A percentile compares a stretch with the other conserved stretches of the same genome.
Evolutionary conservation across 225 moss, liverwort and hornwort genomes (phyloP).

Genomic region (Neckera pumila): DNA sequence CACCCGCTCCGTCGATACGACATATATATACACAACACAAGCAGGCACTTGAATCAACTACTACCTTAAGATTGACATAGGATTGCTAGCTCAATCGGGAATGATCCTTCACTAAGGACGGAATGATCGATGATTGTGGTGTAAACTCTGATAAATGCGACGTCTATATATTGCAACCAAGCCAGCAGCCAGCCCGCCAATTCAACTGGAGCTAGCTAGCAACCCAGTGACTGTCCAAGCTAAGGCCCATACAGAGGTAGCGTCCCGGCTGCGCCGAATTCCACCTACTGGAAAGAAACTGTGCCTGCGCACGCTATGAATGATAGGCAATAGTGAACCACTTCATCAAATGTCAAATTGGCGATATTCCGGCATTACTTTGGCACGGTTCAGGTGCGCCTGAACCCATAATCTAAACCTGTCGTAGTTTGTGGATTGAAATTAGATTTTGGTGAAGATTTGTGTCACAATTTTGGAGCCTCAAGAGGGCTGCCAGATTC

Average conservation of each 20-base stretch:
- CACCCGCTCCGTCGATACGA: too few relatives aligned
- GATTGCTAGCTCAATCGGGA: neutral
- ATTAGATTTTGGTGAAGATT: neutral
- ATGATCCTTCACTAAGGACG: neutral
- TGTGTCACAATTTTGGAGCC: neutral
- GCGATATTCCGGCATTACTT: too few relatives aligned
- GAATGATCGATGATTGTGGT: neutral
- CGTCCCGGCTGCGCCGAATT: neutral
- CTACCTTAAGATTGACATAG: neutral
- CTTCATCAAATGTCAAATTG: neutral
- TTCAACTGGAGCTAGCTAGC: neutral
- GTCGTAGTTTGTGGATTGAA: too few relatives aligned
- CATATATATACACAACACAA: neutral
- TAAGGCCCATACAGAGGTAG: neutral
- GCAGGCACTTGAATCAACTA: neutral
- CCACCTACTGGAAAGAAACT: neutral
- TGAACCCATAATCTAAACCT: neutral
- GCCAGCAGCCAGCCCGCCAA: neutral
- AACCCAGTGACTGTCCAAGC: neutral
- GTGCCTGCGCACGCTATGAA: neutral
- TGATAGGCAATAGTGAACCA: neutral
- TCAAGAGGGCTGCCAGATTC: neutral
- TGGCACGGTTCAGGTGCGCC: too few relatives aligned
- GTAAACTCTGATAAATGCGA: neutral
- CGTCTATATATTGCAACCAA: neutral